A percentile compares a stretch with the other conserved stretches of the same genome.
Conservation (phyloP, 352 stramenopile genomes). For the Sclerospora graminicola region DNA sequence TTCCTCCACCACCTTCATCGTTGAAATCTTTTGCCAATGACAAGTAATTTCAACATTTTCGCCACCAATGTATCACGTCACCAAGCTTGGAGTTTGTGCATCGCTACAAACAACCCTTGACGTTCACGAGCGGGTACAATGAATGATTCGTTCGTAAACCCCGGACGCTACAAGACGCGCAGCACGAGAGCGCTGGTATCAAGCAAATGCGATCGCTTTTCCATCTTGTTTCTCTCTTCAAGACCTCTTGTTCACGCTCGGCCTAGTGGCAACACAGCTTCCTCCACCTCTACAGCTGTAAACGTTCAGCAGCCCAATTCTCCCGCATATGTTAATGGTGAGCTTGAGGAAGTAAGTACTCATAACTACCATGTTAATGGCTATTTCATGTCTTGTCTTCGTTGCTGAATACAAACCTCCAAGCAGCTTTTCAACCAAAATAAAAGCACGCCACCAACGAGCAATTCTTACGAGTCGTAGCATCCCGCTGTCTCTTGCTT, state of each 20-base stretch:
- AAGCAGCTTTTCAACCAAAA: conserved; percentile 16
- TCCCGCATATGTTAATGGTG: no score
- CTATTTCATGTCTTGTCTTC: no score
- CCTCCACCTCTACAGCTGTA: conserved; percentile 43
- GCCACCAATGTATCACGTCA: conserved; percentile 54
- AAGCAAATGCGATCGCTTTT: conserved; percentile 12
- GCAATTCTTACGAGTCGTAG: no score
- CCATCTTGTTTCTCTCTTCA: conserved; percentile 19
- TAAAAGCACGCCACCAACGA: conserved; percentile 25
- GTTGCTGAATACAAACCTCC: conserved; percentile 14
- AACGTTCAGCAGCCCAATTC: conserved; percentile 8
- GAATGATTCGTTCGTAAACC: conserved; percentile 17
- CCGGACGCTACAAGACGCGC: conserved; percentile 16
- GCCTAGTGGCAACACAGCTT: conserved; percentile 27
- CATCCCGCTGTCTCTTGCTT: conserved; percentile 11
- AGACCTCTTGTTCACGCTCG: conserved; percentile 10
- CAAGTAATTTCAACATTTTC: conserved; percentile 25
- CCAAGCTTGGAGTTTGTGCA: conserved; percentile 49
- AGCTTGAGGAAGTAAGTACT: no score
- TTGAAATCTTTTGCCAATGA: conserved; percentile 46
- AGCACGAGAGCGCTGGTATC: conserved; percentile 16
- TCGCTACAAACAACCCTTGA: conserved; percentile 11
- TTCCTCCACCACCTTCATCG: conserved; percentile 34
- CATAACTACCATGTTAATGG: no score
- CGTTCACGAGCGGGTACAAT: conserved; percentile 19